A percentile compares a stretch with the other conserved stretches of the same genome.
Conservation (phyloP, 2,329 filamentous ascomycete species). For the Kalaharituber pfeilii region DNA sequence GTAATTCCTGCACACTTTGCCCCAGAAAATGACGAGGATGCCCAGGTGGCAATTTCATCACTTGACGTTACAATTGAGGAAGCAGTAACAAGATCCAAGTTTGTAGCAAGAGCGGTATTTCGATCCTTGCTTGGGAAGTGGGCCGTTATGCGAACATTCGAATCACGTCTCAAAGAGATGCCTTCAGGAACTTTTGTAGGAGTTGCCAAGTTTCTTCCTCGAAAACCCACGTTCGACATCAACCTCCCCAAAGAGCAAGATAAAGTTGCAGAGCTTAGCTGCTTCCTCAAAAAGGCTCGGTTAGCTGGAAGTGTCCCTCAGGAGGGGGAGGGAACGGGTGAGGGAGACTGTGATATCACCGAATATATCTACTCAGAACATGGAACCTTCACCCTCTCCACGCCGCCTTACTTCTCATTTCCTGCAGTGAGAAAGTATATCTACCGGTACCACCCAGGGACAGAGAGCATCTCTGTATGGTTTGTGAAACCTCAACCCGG, state of each 20-base stretch:
- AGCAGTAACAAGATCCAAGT: neutral
- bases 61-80: too few relatives aligned
- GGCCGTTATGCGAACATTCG: conserved; percentile 11
- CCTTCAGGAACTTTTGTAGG: conserved; percentile 15
- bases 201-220: conserved; percentile 12
- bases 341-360: conserved; percentile 2
- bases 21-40: neutral
- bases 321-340: neutral
- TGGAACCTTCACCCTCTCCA: conserved; percentile 10
- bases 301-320: neutral
- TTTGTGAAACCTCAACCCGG: conserved; percentile 14
- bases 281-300: neutral
- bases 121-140: conserved; percentile 15
- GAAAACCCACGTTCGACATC: conserved; percentile 9
- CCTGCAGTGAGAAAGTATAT: conserved; percentile 14
- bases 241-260: neutral
- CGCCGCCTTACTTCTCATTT: conserved; percentile 3
- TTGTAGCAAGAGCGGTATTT: conserved; percentile 11
- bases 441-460: conserved; percentile 10
- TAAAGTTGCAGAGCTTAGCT: neutral
- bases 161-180: conserved; percentile 7
- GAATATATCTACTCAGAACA: conserved; percentile 19
- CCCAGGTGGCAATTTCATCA: neutral
- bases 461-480: conserved; percentile 14
- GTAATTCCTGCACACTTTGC: conserved; percentile 14